Evolutionary conservation across 2,329 filamentous ascomycete species (phyloP), one percentile per base, ranked within the genome.

Genomic region (Sporothrix phasma): DNA sequence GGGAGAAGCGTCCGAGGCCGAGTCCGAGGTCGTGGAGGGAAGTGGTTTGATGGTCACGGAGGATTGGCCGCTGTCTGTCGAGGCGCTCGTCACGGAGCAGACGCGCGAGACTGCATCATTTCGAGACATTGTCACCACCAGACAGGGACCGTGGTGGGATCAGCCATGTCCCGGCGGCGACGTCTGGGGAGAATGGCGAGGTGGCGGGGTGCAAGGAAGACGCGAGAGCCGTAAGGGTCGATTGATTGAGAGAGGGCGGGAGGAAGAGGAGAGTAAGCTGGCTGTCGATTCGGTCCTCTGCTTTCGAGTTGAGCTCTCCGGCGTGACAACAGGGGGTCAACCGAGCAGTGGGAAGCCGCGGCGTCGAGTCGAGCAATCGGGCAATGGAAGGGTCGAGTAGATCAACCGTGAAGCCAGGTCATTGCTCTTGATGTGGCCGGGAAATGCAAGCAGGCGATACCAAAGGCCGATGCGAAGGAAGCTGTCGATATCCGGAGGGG

Each of bases 11-110:
- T 61, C 17, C 34, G 61, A 60, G 63, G 59, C 61, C 26, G 63
- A 47, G 11, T n/a, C n/a, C n/a, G n/a, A n/a, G 43, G 47, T n/a
- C n/a, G 34, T 41, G 58, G 47, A 39, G 60, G 31, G 26, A 63
- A 51, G 45, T 13, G 74, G 80, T 75, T 80, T 85, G 69, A 86
- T 77, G 45, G 88, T 91, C 71, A 84, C 82, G 72, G 80, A 82
- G 67, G 87, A 89, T 70, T 82, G 82, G 75, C 82, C 84, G 77
- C 86, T 89, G 71, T 85, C 82, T 71, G 82, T 83, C 77, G 83
- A 84, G 68, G 83, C 82, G 80, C 83, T 86, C 76, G 84, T 84
- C 69, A 81, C 77, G 68, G 85, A 86, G 78, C 82, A 86, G 81
- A 87, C 83, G 76, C 85, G 86, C 76, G 80, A 79, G 71, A 76